Percentiles rank a stretch among this genome's conserved stretches.
Evolutionary conservation across 495 filamentous ascomycete genomes (phyloP).

Genomic region (Symbiotaphrina buchneri): DNA sequence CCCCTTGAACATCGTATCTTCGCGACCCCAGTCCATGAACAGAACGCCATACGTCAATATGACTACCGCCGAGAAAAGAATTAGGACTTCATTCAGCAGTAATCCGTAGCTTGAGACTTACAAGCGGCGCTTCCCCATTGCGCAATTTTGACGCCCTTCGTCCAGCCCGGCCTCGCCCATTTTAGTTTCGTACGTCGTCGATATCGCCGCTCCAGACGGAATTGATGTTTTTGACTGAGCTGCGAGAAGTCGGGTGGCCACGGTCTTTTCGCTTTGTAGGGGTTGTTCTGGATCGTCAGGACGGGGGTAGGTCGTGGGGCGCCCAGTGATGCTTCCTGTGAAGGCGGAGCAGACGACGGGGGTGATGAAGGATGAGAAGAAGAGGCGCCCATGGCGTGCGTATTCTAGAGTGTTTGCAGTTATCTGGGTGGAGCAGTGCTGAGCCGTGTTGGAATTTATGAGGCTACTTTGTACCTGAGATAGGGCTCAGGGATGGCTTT

Average conservation of each 20-base stretch:
- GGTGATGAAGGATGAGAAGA: no score
- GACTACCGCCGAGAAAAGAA: not conserved
- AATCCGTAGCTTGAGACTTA: not conserved
- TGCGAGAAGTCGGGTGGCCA: slow-evolving; percentile 89
- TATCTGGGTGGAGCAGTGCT: no score
- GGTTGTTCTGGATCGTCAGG: slow-evolving; percentile 19
- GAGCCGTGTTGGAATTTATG: no score
- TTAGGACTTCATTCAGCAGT: not conserved
- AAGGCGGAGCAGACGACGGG: no score
- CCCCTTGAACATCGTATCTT: slow-evolving; percentile 1
- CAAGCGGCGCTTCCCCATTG: slow-evolving; percentile 36
- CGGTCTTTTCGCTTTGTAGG: slow-evolving; percentile 56
- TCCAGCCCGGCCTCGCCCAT: slow-evolving; percentile 50
- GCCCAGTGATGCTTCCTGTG: no score
- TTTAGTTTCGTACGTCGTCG: slow-evolving; percentile 40
- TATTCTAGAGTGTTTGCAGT: no score
- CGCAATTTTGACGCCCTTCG: slow-evolving; percentile 41
- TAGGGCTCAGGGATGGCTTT: no score
- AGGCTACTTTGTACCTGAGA: no score
- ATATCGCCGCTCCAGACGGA: slow-evolving; percentile 47
- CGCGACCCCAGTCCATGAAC: slow-evolving; percentile 6
- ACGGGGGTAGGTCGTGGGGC: no score
- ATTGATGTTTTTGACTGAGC: slow-evolving; percentile 62
- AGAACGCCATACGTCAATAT: slow-evolving; percentile 2
- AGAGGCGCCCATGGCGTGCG: no score